These are phyloP conservation scores for Globisporangium polare DNA, from an alignment of 352 stramenopile species.

Conservation along the genomic window DNA sequence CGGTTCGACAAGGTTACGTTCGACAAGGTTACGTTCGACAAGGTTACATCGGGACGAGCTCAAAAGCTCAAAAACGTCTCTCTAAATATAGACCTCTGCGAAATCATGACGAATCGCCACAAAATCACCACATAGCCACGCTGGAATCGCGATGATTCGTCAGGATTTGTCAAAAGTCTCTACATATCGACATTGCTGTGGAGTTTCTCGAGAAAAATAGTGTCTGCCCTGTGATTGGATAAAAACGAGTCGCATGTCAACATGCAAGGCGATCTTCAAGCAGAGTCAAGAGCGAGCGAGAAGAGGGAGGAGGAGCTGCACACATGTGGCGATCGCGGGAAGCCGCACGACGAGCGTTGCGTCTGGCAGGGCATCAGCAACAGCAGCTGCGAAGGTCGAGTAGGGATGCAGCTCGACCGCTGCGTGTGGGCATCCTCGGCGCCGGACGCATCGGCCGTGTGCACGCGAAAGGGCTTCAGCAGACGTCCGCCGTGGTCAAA, in stretches of 20 bases:
- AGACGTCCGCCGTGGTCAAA: constrained; percentile 16
- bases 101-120: too few relatives aligned
- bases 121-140: too few relatives aligned
- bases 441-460: constrained; percentile 65
- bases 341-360: neutral
- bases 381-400: neutral
- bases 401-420: neutral
- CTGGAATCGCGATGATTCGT: too few relatives aligned
- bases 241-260: neutral
- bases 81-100: too few relatives aligned
- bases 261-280: constrained; percentile 3
- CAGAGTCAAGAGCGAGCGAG: neutral
- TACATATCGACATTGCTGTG: too few relatives aligned
- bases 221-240: too few relatives aligned
- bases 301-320: constrained; percentile 3
- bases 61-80: constrained; percentile 4
- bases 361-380: neutral
- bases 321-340: constrained; percentile 2
- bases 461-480: constrained; percentile 42
- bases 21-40: neutral
- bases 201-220: too few relatives aligned
- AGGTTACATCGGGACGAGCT: neutral
- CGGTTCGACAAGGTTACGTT: neutral
- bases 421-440: constrained; percentile 68
- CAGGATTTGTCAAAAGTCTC: too few relatives aligned